These are phyloP conservation scores for Stenocarpella maydis DNA, from an alignment of 2,329 filamentous ascomycete species.

Conservation along the genomic window DNA sequence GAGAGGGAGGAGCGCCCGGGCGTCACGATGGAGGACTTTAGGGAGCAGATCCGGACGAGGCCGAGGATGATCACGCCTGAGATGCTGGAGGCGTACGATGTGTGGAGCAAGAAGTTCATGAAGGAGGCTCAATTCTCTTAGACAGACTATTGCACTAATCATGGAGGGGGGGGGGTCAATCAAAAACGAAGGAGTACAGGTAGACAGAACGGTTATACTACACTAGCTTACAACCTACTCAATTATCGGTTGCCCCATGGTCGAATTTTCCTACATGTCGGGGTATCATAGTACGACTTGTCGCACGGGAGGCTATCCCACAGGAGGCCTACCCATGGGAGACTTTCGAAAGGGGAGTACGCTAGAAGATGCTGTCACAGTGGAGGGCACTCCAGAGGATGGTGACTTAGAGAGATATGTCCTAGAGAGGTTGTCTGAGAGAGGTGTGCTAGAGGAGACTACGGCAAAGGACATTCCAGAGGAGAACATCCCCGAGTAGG, in stretches of 20 bases:
- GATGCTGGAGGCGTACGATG: slow-evolving; percentile 47
- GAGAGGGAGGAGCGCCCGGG: slow-evolving; percentile 42
- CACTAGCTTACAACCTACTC: no score
- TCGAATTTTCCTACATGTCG: not conserved
- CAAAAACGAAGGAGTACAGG: no score
- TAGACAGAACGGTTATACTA: not conserved
- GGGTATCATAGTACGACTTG: not conserved
- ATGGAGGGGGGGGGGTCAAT: no score
- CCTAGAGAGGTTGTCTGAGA: not conserved
- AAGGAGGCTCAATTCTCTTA: slow-evolving; percentile 12
- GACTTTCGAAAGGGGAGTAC: not conserved
- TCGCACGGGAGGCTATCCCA: not conserved
- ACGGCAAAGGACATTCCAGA: no score
- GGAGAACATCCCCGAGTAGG: no score
- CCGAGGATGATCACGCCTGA: slow-evolving; percentile 50
- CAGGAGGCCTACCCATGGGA: not conserved
- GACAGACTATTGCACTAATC: not conserved
- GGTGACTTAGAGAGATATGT: not conserved
- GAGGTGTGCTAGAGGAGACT: not conserved
- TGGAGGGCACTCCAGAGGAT: not conserved
- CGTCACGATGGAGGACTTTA: slow-evolving; percentile 47
- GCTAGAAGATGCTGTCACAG: not conserved
- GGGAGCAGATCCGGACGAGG: slow-evolving; percentile 40
- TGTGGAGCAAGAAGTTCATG: slow-evolving; percentile 50
- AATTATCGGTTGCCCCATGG: not conserved